Base-by-base conservation (phyloP, 352 stramenopile species). In the Globisporangium spinosum region DNA sequence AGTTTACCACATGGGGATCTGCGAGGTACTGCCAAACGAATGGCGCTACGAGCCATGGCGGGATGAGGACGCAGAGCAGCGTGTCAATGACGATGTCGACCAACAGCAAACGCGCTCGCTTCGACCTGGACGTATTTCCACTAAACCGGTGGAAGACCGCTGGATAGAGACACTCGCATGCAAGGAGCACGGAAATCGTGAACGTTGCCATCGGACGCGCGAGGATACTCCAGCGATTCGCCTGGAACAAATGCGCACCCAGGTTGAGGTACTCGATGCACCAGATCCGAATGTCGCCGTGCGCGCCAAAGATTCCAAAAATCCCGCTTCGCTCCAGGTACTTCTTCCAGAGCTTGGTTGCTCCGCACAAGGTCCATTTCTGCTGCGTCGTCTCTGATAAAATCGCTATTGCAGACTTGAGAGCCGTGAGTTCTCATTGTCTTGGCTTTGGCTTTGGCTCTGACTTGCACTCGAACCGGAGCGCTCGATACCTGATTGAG, bases 191-290 rank as follows among this genome's bases (percentile, higher is more conserved):
- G 0, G 61, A 8, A 29, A 53, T n/a, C 12, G 5, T 17, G n/a
- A 51, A 15, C 32, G 29, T 38, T 10, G 59, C 38, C 8, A 20
- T 57, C 4, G 29, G 22, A 13, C 47, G 61, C 6, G n/a, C 23
- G n/a, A 67, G 20, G 1, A 23, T 12, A 3, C 61, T 60, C 49
- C 61, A 67, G 49, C 61, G 61, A 25, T 6, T 53, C 6, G 27
- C 61, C 23, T 67, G 61, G 13, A 67, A 38, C 47, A 67, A 13
- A 22, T 67, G 61, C n/a, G 61, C 49, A 5, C 22, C 49, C 20
- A 67, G 61, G 32, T 67, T 67, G 32, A 67, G 61, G 47, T 29
- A 67, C 32, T 67, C 61, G 49, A 67, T 32, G 32, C 49, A 23
- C 61, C 61, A 67, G 49, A 59, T 53, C 2, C 61, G 32, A 13